Evolutionary conservation across 1,139 yeast species (phyloP), one percentile per base, ranked within the genome.

Genomic region (Scheffersomyces parashehatae): DNA sequence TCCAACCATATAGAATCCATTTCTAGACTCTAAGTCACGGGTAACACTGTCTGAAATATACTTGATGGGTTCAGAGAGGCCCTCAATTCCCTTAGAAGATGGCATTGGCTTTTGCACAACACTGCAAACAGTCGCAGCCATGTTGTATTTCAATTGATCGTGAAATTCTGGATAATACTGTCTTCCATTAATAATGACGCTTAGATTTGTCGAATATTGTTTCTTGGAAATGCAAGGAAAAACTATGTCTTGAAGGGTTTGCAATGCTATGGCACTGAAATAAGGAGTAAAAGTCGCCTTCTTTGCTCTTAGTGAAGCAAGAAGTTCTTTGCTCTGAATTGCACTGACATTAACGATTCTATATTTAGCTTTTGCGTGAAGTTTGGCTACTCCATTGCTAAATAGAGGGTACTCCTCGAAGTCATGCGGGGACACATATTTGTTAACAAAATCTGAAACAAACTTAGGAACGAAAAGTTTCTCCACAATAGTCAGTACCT

Each of bases 211-310:
- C 1, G 62, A 53, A 15, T 49, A 52, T 2, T 44, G 36, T 4
- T 37, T 36, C 2, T 24, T 20, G 29, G 50, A 43, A 5, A 55
- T 42, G 11, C 34, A 35, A 11, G 50, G 47, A 37, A 63, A 48
- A 3, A 64, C 45, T 0, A 59, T 49, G n/a, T 64, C 53, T 38
- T 59, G 62, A 29, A 67, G 51, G 12, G 60, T 46, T 14, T 55
- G 50, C 24, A 50, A 39, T 1, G 60, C 51, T 16, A 59, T 41
- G 0, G 56, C 49, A 9, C 56, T 45, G 12, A 66, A 45, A 43
- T 54, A 59, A 2, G 71, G 60, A 1, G 72, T 66, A 15, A 68
- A 46, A 4, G 72, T 62, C 4, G 54, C 40, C 2, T 49, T 51
- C 16, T 59, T 49, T 6, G 34, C 32, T 31, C 56, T 54, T 28